phyloP scores from a whole-genome alignment of 306 rosid species.

The Prunus kanzakura region DNA sequence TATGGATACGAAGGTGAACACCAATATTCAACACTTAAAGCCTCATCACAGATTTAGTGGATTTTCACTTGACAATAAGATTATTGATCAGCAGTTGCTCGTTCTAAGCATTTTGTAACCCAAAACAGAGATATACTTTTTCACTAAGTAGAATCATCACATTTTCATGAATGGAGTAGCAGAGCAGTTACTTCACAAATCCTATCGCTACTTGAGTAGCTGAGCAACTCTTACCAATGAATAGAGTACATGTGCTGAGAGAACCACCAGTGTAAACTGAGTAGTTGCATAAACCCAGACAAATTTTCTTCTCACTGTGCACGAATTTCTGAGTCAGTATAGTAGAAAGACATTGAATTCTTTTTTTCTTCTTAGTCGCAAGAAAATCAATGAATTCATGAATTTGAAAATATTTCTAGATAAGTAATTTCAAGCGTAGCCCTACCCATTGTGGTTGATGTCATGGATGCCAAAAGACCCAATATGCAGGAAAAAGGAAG shows the following conservation, averaged over 20 bases:
- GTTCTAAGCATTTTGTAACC: background rate
- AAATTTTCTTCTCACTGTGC: constrained; percentile 58
- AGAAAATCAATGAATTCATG: constrained; percentile 11
- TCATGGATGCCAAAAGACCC: constrained; percentile 80
- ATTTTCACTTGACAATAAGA: background rate
- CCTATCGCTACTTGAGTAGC: background rate
- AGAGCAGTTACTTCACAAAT: background rate
- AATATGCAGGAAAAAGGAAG: constrained; percentile 80
- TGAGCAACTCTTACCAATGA: constrained; percentile 48
- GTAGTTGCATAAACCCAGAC: constrained; percentile 71
- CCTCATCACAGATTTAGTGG: background rate
- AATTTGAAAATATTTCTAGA: background rate
- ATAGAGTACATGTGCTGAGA: constrained; percentile 57
- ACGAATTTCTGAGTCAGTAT: constrained; percentile 16
- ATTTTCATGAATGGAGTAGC: background rate
- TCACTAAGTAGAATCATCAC: background rate
- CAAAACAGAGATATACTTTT: background rate
- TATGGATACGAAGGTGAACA: background rate
- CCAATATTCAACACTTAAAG: background rate
- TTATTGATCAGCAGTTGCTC: background rate
- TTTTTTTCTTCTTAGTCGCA: background rate
- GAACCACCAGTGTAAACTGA: constrained; percentile 60
- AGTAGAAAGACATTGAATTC: background rate
- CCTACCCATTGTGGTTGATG: constrained; percentile 78
- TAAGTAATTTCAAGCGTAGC: constrained; percentile 9